Evolutionary conservation across 495 filamentous ascomycete genomes (phyloP).

Genomic region (Tuber brumale): DNA sequence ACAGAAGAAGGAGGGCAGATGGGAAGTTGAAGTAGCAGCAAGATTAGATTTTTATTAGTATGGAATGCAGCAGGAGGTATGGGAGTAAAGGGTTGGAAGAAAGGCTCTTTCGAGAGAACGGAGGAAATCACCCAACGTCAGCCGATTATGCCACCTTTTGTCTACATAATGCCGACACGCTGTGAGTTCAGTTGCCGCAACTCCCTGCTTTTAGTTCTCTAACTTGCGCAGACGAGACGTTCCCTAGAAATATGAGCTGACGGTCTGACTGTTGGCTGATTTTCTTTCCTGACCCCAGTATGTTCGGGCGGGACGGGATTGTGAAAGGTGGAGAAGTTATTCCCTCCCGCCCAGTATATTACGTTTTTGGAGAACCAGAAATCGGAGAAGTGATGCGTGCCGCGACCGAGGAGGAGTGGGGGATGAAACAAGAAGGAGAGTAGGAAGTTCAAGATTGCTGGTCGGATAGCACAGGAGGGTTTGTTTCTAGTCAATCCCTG

Average conservation of each 20-base stretch:
- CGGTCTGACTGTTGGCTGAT: conserved; percentile 22
- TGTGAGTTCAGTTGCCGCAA: neutral
- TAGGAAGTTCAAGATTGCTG: too few relatives aligned
- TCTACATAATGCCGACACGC: too few relatives aligned
- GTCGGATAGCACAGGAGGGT: neutral
- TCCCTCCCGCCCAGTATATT: neutral
- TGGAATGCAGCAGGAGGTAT: neutral
- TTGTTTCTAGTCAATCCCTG: neutral
- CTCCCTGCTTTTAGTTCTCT: neutral
- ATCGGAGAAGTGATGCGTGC: neutral
- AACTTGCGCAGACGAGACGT: neutral
- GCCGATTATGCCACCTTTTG: too few relatives aligned
- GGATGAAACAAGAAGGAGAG: neutral
- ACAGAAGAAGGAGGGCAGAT: conserved; percentile 13
- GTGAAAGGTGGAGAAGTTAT: neutral
- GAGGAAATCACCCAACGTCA: too few relatives aligned
- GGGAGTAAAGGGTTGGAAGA: too few relatives aligned
- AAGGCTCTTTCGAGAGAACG: too few relatives aligned
- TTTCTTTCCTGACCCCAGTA: neutral
- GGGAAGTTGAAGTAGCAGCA: conserved; percentile 27
- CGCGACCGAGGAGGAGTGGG: neutral
- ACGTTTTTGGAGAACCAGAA: neutral
- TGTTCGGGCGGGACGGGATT: neutral
- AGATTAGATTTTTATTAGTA: neutral
- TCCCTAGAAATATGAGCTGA: conserved; percentile 17